Evolutionary conservation across 2,329 filamentous ascomycete genomes (phyloP).

Genomic region (Tolypocladium amazonense): DNA sequence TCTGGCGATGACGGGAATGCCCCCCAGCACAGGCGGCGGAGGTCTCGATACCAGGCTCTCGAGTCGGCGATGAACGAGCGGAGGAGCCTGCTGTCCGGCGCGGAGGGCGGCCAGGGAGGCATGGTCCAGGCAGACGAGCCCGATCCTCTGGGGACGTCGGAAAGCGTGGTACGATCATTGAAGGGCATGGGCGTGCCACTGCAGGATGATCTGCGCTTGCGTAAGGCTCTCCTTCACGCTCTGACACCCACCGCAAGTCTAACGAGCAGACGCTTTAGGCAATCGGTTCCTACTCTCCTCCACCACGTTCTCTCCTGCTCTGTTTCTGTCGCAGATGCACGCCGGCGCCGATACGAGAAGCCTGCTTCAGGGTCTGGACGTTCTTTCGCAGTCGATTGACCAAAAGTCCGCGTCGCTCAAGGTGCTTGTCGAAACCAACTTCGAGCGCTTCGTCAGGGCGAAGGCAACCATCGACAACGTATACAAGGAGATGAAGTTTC

Average conservation of each 20-base stretch:
- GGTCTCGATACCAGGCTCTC: constrained; percentile 76
- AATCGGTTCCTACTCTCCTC: constrained; percentile 94
- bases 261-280: constrained; percentile 30
- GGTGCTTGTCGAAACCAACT: constrained; percentile 92
- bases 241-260: constrained; percentile 7
- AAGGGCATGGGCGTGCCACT: constrained; percentile 67
- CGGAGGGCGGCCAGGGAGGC: constrained; percentile 38
- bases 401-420: constrained; percentile 97
- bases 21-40: constrained; percentile 45
- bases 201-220: constrained; percentile 70
- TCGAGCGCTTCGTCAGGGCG: constrained; percentile 93
- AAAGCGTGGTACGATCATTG: constrained; percentile 76
- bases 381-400: constrained; percentile 84
- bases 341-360: constrained; percentile 73
- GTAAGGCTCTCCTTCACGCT: constrained; percentile 35
- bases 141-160: constrained; percentile 78
- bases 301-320: constrained; percentile 83
- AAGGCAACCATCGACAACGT: constrained; percentile 98
- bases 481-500: constrained; percentile 91
- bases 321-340: constrained; percentile 90
- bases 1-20: constrained; percentile 45
- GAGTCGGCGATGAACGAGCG: constrained; percentile 61
- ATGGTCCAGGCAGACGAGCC: constrained; percentile 84
- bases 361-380: constrained; percentile 71
- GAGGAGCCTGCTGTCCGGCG: constrained; percentile 54